These are phyloP conservation scores for Articulospora tetracladia DNA, from an alignment of 495 filamentous ascomycete genomes.

Conservation along the genomic window DNA sequence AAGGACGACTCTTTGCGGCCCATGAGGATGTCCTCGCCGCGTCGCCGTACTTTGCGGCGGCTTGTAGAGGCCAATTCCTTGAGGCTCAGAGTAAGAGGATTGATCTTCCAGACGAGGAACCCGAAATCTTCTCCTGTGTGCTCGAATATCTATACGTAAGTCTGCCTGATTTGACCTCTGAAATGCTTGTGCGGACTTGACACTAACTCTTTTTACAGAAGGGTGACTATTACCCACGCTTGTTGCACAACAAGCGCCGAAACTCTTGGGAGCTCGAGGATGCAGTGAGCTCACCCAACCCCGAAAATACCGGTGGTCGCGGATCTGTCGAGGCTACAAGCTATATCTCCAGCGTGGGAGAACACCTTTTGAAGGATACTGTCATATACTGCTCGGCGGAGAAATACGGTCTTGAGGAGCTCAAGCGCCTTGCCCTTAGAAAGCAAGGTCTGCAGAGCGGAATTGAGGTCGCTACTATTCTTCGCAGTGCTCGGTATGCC, in stretches of 20 bases:
- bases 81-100: slow-evolving; percentile 64
- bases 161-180: not conserved
- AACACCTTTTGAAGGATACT: slow-evolving; percentile 78
- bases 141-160: slow-evolving; percentile 79
- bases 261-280: slow-evolving; percentile 72
- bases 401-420: slow-evolving; percentile 72
- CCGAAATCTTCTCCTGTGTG: slow-evolving; percentile 85
- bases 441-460: slow-evolving; percentile 75
- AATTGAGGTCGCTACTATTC: slow-evolving; percentile 79
- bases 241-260: slow-evolving; percentile 64
- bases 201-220: slow-evolving; percentile 34
- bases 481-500: slow-evolving; percentile 77
- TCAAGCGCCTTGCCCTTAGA: slow-evolving; percentile 76
- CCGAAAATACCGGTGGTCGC: slow-evolving; percentile 31
- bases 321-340: slow-evolving; percentile 57
- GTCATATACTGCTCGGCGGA: slow-evolving; percentile 87
- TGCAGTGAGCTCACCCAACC: slow-evolving; percentile 31
- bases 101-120: slow-evolving; percentile 77
- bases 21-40: slow-evolving; percentile 79
- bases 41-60: slow-evolving; percentile 70
- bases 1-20: slow-evolving; percentile 81
- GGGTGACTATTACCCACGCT: slow-evolving; percentile 82
- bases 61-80: slow-evolving; percentile 59
- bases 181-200: not conserved
- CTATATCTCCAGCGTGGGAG: slow-evolving; percentile 60